Conservation (phyloP, 2,329 filamentous ascomycete genomes). For the Diaporthe ilicicola region DNA sequence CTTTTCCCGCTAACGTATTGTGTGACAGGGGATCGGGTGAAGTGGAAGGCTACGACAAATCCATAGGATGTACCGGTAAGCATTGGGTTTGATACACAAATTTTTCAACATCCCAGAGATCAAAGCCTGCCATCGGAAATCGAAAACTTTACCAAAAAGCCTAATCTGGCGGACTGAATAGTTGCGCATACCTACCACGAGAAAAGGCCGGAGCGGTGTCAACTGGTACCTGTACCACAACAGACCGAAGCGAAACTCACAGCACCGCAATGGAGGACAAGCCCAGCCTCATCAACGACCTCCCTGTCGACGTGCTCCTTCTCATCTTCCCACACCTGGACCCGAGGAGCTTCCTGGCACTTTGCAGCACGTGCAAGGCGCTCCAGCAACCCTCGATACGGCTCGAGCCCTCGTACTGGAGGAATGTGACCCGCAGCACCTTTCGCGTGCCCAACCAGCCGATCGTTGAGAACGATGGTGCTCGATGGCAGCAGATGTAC, state of each 20-base stretch:
- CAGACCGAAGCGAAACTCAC: neutral
- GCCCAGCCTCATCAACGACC: neutral
- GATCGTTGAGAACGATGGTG: neutral
- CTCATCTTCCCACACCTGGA: slow-evolving; percentile 13
- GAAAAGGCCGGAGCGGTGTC: too few relatives aligned
- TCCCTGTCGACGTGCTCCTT: slow-evolving; percentile 6
- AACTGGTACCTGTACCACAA: neutral
- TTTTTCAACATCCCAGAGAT: too few relatives aligned
- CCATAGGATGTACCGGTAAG: too few relatives aligned
- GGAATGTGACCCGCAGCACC: slow-evolving; percentile 5
- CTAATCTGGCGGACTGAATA: too few relatives aligned
- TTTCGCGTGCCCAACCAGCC: slow-evolving; percentile 16
- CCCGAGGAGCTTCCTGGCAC: neutral
- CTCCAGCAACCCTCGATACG: slow-evolving; percentile 4
- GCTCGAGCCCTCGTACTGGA: slow-evolving; percentile 8
- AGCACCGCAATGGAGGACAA: neutral
- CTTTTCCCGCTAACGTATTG: too few relatives aligned
- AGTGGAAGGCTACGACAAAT: too few relatives aligned
- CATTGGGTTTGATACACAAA: too few relatives aligned
- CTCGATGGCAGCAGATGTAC: slow-evolving; percentile 9
- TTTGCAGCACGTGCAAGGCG: slow-evolving; percentile 9
- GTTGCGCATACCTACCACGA: too few relatives aligned
- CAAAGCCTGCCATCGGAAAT: too few relatives aligned
- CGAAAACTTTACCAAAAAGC: too few relatives aligned
- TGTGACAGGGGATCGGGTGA: too few relatives aligned